phyloP scores from a whole-genome alignment of 1,284 basidiomycete species.

The Schizopora paradoxa region DNA sequence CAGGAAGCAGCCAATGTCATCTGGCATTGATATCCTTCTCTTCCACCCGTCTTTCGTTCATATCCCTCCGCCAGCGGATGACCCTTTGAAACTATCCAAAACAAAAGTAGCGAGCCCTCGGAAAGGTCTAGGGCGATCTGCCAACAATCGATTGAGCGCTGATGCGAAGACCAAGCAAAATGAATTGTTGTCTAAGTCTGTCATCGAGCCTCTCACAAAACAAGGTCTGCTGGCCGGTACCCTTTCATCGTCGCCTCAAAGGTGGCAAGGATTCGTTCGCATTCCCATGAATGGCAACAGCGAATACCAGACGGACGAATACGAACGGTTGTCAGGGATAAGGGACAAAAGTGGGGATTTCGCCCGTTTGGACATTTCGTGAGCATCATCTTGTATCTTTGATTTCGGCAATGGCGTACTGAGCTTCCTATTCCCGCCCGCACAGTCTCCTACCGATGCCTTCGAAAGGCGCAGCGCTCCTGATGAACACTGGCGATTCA shows the following conservation, averaged over 20 bases:
- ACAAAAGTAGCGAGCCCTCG: constrained; percentile 7
- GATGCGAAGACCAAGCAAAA: constrained; percentile 3
- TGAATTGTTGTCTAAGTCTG: constrained; percentile 13
- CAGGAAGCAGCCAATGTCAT: constrained; percentile 18
- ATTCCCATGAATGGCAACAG: constrained; percentile 12
- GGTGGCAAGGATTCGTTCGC: constrained; percentile 22
- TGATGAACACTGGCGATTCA: constrained; percentile 27
- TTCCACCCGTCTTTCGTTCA: constrained; percentile 21
- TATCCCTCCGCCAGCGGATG: constrained; percentile 10
- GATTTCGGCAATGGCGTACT: background rate
- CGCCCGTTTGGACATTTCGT: constrained; percentile 18
- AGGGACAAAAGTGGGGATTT: constrained; percentile 9
- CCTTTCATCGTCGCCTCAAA: constrained; percentile 10
- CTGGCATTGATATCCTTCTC: constrained; percentile 23
- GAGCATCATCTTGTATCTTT: background rate
- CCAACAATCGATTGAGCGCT: too few species aligned
- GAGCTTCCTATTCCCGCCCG: background rate
- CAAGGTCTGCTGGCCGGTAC: constrained; percentile 18
- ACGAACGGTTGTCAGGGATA: constrained; percentile 2
- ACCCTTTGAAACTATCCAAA: constrained; percentile 1
- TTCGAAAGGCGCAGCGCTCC: constrained; percentile 25
- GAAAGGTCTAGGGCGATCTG: constrained; percentile 6
- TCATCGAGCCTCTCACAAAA: constrained; percentile 17
- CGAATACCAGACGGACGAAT: background rate
- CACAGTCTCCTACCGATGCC: constrained; percentile 24